Evolutionary conservation across 2,329 filamentous ascomycete genomes (phyloP).

Genomic region (Sarocladium brachiariae): DNA sequence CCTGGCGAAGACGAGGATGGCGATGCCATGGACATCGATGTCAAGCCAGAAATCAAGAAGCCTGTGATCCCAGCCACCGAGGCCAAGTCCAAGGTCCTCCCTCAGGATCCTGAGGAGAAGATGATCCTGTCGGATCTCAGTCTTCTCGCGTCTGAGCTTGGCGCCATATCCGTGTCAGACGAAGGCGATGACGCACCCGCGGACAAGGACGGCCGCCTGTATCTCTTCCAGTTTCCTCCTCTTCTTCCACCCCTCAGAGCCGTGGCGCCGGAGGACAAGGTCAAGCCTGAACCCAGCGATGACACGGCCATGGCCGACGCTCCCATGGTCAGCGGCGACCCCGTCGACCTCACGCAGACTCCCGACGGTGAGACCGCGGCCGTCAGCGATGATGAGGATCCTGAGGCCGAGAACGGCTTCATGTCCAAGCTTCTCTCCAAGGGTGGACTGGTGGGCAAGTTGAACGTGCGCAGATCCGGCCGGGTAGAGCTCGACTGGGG

Average conservation of each 20-base stretch:
- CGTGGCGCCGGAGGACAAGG: conserved; percentile 20
- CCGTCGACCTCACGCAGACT: conserved; percentile 37
- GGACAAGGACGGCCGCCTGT: conserved; percentile 49
- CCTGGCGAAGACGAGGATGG: conserved; percentile 37
- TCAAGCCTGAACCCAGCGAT: conserved; percentile 37
- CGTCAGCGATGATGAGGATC: conserved; percentile 24
- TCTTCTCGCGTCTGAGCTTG: conserved; percentile 37
- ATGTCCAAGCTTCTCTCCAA: conserved; percentile 35
- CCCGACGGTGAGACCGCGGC: conserved; percentile 19
- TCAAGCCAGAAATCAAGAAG: conserved; percentile 17
- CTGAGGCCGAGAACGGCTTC: conserved; percentile 25
- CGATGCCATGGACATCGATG: conserved; percentile 32
- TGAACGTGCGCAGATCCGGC: conserved; percentile 55
- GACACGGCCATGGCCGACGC: conserved; percentile 30
- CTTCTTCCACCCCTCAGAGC: conserved; percentile 49
- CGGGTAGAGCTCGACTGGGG: conserved; percentile 58
- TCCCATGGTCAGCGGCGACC: conserved; percentile 17
- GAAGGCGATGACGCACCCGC: conserved; percentile 23
- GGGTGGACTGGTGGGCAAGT: conserved; percentile 53
- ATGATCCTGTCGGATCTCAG: conserved; percentile 33
- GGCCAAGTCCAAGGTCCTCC: conserved; percentile 15
- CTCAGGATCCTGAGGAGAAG: conserved; percentile 31
- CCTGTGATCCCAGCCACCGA: conserved; percentile 15
- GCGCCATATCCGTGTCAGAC: conserved; percentile 26
- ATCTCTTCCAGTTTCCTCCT: conserved; percentile 59